A percentile compares a stretch with the other conserved stretches of the same genome.
These are phyloP conservation scores for Protomyces macrosporus DNA, from an alignment of 1,139 yeast genomes.

Conservation along the genomic window DNA sequence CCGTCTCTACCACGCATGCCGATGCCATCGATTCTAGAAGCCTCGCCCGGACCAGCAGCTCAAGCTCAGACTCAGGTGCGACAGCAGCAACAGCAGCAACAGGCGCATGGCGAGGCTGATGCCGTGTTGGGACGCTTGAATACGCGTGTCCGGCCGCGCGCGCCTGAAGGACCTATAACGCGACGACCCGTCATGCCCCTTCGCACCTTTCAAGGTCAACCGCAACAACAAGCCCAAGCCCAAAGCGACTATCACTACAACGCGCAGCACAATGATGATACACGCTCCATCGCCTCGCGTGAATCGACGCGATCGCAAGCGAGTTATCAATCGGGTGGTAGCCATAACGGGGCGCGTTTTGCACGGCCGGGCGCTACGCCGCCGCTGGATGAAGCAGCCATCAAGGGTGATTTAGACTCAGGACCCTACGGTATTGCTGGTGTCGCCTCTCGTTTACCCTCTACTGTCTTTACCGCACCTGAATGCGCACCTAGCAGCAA, in stretches of 20 bases:
- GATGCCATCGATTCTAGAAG: slow-evolving; percentile 8
- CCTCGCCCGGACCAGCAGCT: not conserved
- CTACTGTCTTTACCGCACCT: not conserved
- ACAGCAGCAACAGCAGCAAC: not conserved
- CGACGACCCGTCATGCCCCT: not conserved
- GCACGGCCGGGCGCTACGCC: no score
- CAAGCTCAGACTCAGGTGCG: not conserved
- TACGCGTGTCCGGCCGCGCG: not conserved
- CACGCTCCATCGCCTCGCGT: slow-evolving; percentile 9
- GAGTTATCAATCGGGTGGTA: not conserved
- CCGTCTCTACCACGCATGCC: not conserved
- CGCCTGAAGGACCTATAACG: not conserved
- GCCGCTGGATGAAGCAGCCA: no score
- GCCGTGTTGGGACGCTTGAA: slow-evolving; percentile 14
- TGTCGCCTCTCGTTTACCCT: not conserved
- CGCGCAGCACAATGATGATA: not conserved
- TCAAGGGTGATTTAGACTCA: not conserved
- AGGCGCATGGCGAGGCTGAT: not conserved
- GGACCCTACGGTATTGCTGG: not conserved
- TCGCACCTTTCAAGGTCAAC: not conserved
- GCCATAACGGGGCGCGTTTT: no score
- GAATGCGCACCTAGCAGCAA: not conserved
- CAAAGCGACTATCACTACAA: no score
- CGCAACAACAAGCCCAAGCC: not conserved
- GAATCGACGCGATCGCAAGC: not conserved